A percentile compares a stretch with the other conserved stretches of the same genome.
These are phyloP conservation scores for Candida koratica DNA, from an alignment of 805 yeast genomes.

Conservation along the genomic window DNA sequence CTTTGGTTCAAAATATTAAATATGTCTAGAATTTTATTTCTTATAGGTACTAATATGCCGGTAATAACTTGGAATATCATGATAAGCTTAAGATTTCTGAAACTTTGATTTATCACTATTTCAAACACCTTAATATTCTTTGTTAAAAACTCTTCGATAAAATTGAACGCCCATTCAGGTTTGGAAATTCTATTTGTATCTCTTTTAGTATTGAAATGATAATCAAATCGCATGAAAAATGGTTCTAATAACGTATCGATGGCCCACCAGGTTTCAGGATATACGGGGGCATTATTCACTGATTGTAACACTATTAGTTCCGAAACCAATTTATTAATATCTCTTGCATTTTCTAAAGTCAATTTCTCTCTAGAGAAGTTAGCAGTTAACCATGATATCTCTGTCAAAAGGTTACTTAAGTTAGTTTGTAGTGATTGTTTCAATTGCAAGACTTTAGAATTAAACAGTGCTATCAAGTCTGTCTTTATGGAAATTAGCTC, in stretches of 20 bases:
- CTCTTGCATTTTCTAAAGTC: not conserved
- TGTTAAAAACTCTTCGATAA: slow-evolving; percentile 40
- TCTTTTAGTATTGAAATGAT: slow-evolving; percentile 52
- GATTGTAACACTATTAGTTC: slow-evolving; percentile 32
- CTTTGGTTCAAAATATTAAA: slow-evolving; percentile 22
- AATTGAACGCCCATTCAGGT: slow-evolving; percentile 69
- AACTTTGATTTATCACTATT: slow-evolving; percentile 33
- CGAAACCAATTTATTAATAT: slow-evolving; percentile 11
- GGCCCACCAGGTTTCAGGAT: slow-evolving; percentile 47
- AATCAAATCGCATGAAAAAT: slow-evolving; percentile 49
- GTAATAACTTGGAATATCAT: slow-evolving; percentile 41
- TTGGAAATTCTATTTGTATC: slow-evolving; percentile 63
- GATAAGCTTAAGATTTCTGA: slow-evolving; percentile 23
- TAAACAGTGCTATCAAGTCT: slow-evolving; percentile 6
- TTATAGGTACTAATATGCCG: slow-evolving; percentile 44
- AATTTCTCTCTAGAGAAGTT: slow-evolving; percentile 10
- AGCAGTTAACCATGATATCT: slow-evolving; percentile 23
- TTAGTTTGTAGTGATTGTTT: slow-evolving; percentile 11
- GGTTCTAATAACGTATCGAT: slow-evolving; percentile 45
- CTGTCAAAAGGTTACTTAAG: slow-evolving; percentile 14
- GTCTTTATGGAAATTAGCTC: slow-evolving; percentile 1
- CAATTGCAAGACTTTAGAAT: slow-evolving; percentile 9
- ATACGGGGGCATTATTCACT: slow-evolving; percentile 21
- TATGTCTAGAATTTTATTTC: slow-evolving; percentile 38
- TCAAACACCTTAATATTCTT: slow-evolving; percentile 40